These are phyloP conservation scores for Pseudogymnoascus sp. DNA, from an alignment of 2,329 filamentous ascomycete genomes.

Conservation along the genomic window DNA sequence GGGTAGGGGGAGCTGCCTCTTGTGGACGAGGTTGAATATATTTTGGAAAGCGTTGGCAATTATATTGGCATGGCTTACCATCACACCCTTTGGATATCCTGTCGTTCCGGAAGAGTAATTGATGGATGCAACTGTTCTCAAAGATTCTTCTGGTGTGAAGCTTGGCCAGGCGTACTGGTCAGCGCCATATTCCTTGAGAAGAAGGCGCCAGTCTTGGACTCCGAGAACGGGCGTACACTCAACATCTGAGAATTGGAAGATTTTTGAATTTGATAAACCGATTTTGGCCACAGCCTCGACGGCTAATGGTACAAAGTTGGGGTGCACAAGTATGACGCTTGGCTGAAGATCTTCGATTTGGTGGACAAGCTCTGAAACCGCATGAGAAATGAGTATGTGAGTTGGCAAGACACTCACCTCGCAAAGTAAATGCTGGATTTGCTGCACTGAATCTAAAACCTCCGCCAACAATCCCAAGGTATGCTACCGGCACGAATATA, in stretches of 20 bases:
- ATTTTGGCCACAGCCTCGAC: conserved; percentile 35
- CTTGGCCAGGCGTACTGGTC: conserved; percentile 54
- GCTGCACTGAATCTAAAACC: conserved; percentile 46
- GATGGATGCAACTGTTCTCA: conserved; percentile 32
- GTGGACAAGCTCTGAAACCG: conserved; percentile 38
- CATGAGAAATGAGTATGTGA: neutral
- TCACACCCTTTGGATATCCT: conserved; percentile 41
- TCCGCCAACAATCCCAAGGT: conserved; percentile 43
- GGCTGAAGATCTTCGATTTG: conserved; percentile 43
- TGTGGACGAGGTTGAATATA: conserved; percentile 34
- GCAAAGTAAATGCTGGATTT: conserved; percentile 42
- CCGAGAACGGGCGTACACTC: conserved; percentile 26
- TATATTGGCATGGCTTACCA: conserved; percentile 40
- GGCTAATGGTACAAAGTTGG: conserved; percentile 34
- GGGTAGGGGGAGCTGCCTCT: conserved; percentile 23
- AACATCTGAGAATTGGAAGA: conserved; percentile 41
- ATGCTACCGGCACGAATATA: conserved; percentile 45
- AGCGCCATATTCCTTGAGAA: conserved; percentile 47
- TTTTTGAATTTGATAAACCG: conserved; percentile 32
- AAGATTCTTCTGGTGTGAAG: conserved; percentile 32
- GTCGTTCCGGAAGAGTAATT: conserved; percentile 45
- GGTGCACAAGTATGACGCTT: conserved; percentile 42
- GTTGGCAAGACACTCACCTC: conserved; percentile 30
- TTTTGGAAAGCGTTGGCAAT: conserved; percentile 43
- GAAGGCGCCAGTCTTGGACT: conserved; percentile 53